Evolutionary conservation across 148 eudicot species (phyloP), one percentile per base, ranked within the genome.

Genomic region (Cornus controversa): DNA sequence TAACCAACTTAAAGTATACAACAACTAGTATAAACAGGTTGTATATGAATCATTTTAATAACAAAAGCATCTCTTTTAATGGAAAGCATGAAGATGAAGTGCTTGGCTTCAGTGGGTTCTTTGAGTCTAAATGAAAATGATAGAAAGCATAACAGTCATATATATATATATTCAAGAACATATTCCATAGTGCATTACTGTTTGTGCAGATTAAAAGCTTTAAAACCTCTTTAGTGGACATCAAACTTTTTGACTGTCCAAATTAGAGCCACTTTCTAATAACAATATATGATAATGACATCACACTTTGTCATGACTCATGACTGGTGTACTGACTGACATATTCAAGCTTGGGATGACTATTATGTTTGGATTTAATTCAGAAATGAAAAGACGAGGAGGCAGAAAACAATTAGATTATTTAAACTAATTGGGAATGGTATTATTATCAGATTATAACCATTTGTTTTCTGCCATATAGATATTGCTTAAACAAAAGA

Each of bases 191-290:
- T 65, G 67, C 31, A 65, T 26, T 26, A 65, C 31, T 65, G 67
- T 66, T 66, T 71, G 27, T 47, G 34, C 34, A 47, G 31, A 71
- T 26, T 18, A 71, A 47, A 71, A 71, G 73, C 36, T 71, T 37
- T 27, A 27, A 71, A 47, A 36, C 54, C 74, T 26, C 63, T 53
- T 27, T n/a, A 69, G 28, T 36, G 28, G 72, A 31, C 4, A 31
- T 31, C 4, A 31, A 2, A 31, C 34, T 31, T 31, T 31, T 31
- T 31, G 34, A 31, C 34, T 31, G 34, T 5, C 34, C 34, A 31
- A 31, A 31, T 31, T 5, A 31, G 34, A 31, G 34, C 34, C 34
- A 31, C 4, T 31, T 31, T 31, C 34, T 31, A 31, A 31, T 31
- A 0, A 31, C 34, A 31, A 31, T 31, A 3, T 31, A 31, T 31